Conservation (phyloP, 2,329 filamentous ascomycete genomes). For the Arthrobotrys sinensis region DNA sequence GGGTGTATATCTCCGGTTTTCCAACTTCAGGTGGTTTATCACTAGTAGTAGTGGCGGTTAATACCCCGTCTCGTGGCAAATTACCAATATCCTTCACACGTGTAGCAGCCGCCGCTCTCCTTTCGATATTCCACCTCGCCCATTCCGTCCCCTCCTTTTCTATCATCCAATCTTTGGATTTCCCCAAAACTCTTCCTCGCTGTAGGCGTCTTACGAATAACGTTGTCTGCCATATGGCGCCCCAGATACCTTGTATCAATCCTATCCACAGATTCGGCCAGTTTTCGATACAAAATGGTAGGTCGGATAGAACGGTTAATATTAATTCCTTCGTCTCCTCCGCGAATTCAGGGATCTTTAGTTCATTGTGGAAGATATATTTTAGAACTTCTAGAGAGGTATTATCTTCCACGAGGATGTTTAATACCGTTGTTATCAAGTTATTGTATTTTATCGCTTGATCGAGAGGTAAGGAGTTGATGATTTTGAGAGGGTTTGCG, state of each 20-base stretch:
- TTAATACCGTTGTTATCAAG: neutral
- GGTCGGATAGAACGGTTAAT: constrained; percentile 10
- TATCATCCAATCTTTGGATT: constrained; percentile 2
- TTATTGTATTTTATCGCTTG: neutral
- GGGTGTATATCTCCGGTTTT: too few relatives aligned
- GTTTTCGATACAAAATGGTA: constrained; percentile 36
- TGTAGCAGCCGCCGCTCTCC: neutral
- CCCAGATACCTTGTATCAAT: constrained; percentile 30
- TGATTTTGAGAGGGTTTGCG: neutral
- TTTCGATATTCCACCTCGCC: constrained; percentile 5
- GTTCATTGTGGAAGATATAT: constrained; percentile 37
- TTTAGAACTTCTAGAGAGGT: constrained; percentile 7
- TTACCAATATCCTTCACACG: neutral
- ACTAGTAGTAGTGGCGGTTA: too few relatives aligned
- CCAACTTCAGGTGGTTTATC: too few relatives aligned
- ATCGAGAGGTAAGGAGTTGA: neutral
- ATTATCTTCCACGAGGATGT: neutral
- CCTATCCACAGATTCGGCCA: constrained; percentile 45
- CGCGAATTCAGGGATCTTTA: neutral
- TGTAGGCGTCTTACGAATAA: constrained; percentile 20
- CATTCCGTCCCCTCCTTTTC: constrained; percentile 13
- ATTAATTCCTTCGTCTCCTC: constrained; percentile 6
- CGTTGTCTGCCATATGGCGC: constrained; percentile 29
- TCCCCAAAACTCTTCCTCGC: neutral
- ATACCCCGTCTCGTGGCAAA: neutral